Evolutionary conservation across 805 yeast genomes (phyloP).

Genomic region (Gaillardinia entomophila): DNA sequence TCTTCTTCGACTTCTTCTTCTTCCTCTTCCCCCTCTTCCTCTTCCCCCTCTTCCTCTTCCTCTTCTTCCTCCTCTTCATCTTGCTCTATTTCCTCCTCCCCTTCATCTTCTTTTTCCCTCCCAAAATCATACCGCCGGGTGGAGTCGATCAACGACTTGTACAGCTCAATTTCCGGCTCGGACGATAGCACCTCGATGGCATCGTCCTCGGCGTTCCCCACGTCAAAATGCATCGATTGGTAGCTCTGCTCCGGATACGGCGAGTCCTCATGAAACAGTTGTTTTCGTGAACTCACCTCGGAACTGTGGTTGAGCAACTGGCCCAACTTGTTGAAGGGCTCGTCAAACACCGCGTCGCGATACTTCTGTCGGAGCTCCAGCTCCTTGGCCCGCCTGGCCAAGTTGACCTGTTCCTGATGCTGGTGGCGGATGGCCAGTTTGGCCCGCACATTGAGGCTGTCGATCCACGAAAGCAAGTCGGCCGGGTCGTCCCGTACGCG

Average conservation of each 20-base stretch:
- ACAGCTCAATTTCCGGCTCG: neutral
- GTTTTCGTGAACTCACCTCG: neutral
- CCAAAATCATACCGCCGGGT: neutral
- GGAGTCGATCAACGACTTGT: neutral
- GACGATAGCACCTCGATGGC: neutral
- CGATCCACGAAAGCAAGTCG: conserved; percentile 28
- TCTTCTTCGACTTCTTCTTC: neutral
- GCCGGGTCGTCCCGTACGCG: too few species aligned
- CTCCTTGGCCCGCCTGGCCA: conserved; percentile 6
- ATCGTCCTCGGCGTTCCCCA: neutral
- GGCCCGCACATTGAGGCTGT: conserved; percentile 16
- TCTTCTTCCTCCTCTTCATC: neutral
- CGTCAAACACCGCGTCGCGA: conserved; percentile 18
- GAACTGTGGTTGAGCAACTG: conserved; percentile 2
- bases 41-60: conserved; percentile 1
- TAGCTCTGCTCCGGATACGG: neutral
- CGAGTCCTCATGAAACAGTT: neutral
- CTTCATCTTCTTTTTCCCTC: conserved; percentile 1
- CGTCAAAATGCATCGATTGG: neutral
- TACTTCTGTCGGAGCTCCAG: conserved; percentile 15
- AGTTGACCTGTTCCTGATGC: conserved; percentile 7
- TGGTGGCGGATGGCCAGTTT: conserved; percentile 13
- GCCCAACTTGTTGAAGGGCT: conserved; percentile 18
- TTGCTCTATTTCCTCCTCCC: conserved; percentile 1
- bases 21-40: neutral